phyloP scores from a whole-genome alignment of 1,284 basidiomycete genomes.

The Inonotus obliquus region DNA sequence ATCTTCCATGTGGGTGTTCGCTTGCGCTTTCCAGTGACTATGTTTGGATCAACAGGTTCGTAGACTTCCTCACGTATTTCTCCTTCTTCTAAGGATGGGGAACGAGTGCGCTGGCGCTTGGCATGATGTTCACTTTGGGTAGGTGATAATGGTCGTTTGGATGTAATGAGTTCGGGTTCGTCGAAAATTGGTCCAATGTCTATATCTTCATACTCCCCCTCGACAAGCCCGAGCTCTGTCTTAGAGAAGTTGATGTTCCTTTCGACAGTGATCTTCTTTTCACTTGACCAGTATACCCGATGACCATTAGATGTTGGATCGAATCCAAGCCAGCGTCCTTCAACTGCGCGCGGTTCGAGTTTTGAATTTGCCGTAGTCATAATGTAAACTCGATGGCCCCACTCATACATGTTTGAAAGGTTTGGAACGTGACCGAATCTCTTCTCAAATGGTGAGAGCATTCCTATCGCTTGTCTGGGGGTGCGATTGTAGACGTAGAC shows the following conservation, averaged over 20 bases:
- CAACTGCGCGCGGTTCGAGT: background rate
- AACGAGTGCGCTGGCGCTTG: no score
- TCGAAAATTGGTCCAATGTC: background rate
- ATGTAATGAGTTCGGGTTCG: background rate
- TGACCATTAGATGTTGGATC: constrained; percentile 18
- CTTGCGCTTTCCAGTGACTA: no score
- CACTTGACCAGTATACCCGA: constrained; percentile 17
- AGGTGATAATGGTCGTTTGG: no score
- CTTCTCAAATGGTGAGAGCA: background rate
- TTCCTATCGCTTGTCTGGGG: no score
- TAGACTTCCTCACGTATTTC: no score
- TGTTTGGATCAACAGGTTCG: no score
- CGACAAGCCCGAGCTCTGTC: background rate
- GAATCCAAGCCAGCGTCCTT: constrained; percentile 13
- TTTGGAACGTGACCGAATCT: background rate
- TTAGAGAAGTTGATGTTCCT: constrained; percentile 17
- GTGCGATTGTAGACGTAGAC: background rate
- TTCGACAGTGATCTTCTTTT: constrained; percentile 10
- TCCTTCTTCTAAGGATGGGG: no score
- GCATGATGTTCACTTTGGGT: no score
- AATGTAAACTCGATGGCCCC: background rate
- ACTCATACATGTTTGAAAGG: background rate
- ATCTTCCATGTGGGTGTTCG: no score
- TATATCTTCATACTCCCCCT: background rate
- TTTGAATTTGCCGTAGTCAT: background rate